These are phyloP conservation scores for Basipetospora chlamydospora DNA, from an alignment of 2,329 filamentous ascomycete genomes.

Conservation along the genomic window DNA sequence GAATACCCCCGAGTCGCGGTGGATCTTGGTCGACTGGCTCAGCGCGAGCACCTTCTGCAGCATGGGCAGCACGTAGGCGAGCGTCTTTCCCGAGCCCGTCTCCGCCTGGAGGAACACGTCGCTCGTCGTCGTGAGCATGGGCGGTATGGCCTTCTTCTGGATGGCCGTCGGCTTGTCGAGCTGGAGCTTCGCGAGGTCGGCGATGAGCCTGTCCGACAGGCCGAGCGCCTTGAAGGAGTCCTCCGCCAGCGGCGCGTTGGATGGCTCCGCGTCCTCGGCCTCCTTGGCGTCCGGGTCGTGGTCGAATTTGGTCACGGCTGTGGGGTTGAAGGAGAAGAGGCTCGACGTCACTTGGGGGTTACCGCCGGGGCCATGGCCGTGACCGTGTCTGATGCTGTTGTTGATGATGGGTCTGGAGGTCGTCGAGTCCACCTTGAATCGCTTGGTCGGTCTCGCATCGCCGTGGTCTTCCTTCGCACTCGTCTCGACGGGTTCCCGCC, in stretches of 20 bases:
- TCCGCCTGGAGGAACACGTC: slow-evolving; percentile 96
- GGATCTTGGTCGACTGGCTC: slow-evolving; percentile 47
- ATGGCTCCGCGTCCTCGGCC: slow-evolving; percentile 48
- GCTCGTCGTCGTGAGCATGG: slow-evolving; percentile 63
- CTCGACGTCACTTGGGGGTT: slow-evolving; percentile 78
- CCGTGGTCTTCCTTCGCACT: slow-evolving; percentile 12
- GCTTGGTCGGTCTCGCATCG: slow-evolving; percentile 26
- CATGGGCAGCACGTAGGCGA: slow-evolving; percentile 89
- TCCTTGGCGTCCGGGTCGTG: slow-evolving; percentile 33
- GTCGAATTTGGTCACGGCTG: slow-evolving; percentile 47
- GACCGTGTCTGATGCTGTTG: neutral
- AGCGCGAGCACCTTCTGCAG: slow-evolving; percentile 76
- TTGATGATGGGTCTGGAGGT: too few relatives aligned
- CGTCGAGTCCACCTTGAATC: slow-evolving; percentile 16
- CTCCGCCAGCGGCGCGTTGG: slow-evolving; percentile 82
- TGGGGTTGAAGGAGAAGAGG: slow-evolving; percentile 81
- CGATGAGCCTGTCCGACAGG: slow-evolving; percentile 63
- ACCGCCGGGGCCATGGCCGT: slow-evolving; percentile 14
- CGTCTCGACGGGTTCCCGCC: slow-evolving; percentile 12
- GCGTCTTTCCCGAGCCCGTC: slow-evolving; percentile 92
- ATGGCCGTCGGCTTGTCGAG: slow-evolving; percentile 89
- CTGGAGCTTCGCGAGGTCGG: slow-evolving; percentile 73
- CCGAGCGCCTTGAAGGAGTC: slow-evolving; percentile 77
- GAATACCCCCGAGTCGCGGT: slow-evolving; percentile 79
- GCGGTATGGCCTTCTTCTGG: slow-evolving; percentile 75